These are phyloP conservation scores for Mrakia hoshinonis DNA, from an alignment of 768 basidiomycete species.

Conservation along the genomic window DNA sequence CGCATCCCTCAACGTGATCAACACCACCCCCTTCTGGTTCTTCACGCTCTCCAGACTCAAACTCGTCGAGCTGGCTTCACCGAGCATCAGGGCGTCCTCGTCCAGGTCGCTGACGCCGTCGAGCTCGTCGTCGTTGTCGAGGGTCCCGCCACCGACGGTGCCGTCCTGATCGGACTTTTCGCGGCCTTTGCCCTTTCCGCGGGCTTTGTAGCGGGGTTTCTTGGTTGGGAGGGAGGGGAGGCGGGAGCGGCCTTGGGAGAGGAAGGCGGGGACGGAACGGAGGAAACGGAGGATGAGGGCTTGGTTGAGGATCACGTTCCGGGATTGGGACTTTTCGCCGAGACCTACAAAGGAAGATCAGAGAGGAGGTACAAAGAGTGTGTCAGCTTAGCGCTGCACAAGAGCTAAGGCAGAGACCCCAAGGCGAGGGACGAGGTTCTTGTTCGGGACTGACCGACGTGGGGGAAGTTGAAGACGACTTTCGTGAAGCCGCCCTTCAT, in stretches of 20 bases:
- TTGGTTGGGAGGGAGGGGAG: conserved; percentile 46
- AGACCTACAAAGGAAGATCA: conserved; percentile 36
- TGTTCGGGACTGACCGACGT: conserved; percentile 57
- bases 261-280: conserved; percentile 56
- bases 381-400: background rate
- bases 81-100: conserved; percentile 14
- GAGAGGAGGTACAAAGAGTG: background rate
- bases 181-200: conserved; percentile 30
- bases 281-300: conserved; percentile 71
- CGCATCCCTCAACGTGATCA: conserved; percentile 79
- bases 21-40: conserved; percentile 31
- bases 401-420: background rate
- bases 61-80: conserved; percentile 1
- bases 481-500: conserved; percentile 58
- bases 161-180: background rate
- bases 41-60: background rate
- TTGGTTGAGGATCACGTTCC: conserved; percentile 87
- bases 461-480: conserved; percentile 93
- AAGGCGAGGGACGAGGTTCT: conserved; percentile 1
- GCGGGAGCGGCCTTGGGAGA: conserved; percentile 50
- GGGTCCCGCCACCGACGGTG: background rate
- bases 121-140: conserved; percentile 31
- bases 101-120: conserved; percentile 30
- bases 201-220: conserved; percentile 38
- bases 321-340: conserved; percentile 84